A percentile compares a stretch with the other conserved stretches of the same genome.
phyloP scores from a whole-genome alignment of 306 rosid genomes.

The Cicer arietinum region DNA sequence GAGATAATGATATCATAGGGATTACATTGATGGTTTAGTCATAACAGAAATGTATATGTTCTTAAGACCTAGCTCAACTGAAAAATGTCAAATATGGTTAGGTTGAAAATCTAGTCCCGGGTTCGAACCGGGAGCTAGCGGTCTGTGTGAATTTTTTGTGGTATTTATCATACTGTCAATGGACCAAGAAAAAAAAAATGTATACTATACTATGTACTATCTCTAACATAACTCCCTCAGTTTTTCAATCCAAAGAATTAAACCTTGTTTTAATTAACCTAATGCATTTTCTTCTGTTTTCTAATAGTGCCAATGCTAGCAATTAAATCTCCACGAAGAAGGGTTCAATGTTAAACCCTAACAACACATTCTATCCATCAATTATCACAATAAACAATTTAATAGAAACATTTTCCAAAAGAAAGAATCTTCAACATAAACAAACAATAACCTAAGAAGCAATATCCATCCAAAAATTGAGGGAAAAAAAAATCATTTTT shows the following conservation, averaged over 20 bases:
- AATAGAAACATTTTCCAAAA: neutral
- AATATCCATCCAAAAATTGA: no score
- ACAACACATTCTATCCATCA: constrained; percentile 16
- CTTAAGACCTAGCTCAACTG: no score
- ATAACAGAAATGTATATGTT: no score
- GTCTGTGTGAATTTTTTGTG: no score
- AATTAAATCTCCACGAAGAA: neutral
- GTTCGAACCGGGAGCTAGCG: no score
- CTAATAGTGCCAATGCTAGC: neutral
- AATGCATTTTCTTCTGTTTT: neutral
- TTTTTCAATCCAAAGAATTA: neutral
- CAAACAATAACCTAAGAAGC: neutral
- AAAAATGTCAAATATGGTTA: no score
- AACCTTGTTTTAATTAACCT: neutral
- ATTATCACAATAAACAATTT: neutral
- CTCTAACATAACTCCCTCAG: neutral
- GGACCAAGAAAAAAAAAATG: no score
- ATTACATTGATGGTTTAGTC: no score
- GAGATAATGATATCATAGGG: no score
- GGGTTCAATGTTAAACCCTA: constrained; percentile 36
- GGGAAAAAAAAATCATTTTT: no score
- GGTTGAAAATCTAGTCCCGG: no score
- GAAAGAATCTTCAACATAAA: neutral
- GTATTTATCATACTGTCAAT: no score
- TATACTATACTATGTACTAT: neutral